A percentile compares a stretch with the other conserved stretches of the same genome.
These are phyloP conservation scores for Fusarium nurragi DNA, from an alignment of 2,329 filamentous ascomycete genomes.

Conservation along the genomic window DNA sequence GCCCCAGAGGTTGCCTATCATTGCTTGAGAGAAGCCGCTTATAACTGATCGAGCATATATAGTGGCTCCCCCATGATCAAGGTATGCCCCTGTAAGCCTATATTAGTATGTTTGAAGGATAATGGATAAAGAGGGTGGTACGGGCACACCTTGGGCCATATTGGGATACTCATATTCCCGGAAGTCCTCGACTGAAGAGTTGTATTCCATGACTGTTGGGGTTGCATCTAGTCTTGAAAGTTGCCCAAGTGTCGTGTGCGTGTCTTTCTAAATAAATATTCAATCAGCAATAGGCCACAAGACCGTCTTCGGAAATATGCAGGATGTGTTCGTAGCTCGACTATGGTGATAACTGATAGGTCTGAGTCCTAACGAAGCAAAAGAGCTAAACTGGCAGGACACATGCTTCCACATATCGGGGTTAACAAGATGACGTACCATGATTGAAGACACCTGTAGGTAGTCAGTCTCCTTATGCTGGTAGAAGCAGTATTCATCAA, in stretches of 20 bases:
- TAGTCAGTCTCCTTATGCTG: too few relatives aligned
- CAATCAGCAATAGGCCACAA: neutral
- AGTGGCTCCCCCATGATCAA: slow-evolving; percentile 67
- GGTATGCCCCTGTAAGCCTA: slow-evolving; percentile 53
- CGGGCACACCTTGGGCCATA: slow-evolving; percentile 39
- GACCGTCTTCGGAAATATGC: neutral
- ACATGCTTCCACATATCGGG: neutral
- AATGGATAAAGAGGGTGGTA: neutral
- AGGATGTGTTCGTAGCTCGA: neutral
- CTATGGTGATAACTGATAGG: neutral
- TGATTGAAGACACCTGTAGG: neutral
- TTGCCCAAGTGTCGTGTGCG: slow-evolving; percentile 11
- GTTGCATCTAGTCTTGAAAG: slow-evolving; percentile 13
- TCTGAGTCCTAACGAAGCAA: neutral
- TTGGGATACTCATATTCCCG: slow-evolving; percentile 44
- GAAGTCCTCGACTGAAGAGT: slow-evolving; percentile 38
- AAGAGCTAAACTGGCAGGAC: neutral
- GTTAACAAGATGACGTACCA: neutral
- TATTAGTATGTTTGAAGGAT: slow-evolving; percentile 8
- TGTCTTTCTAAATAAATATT: slow-evolving; percentile 18
- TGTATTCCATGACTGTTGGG: slow-evolving; percentile 38
- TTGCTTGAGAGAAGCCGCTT: slow-evolving; percentile 63
- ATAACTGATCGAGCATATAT: slow-evolving; percentile 68
- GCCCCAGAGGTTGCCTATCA: slow-evolving; percentile 68
- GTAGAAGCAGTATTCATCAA: neutral